These are phyloP conservation scores for Pseudomicrostroma phylloplanum DNA, from an alignment of 1,284 basidiomycete genomes.

Conservation along the genomic window DNA sequence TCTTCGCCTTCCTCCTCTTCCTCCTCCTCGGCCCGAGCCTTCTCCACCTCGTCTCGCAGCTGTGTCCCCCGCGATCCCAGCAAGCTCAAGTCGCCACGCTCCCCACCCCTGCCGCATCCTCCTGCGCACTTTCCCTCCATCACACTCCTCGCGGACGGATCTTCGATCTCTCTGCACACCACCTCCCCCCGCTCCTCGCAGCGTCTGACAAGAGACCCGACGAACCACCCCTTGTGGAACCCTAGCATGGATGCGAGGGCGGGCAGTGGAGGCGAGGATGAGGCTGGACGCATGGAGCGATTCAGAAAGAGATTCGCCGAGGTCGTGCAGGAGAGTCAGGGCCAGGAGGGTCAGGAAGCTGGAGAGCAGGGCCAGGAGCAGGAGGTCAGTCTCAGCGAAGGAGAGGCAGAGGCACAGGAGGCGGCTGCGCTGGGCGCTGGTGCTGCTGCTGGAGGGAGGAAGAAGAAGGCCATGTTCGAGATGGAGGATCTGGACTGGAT, in stretches of 20 bases:
- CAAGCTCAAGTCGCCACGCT: background rate
- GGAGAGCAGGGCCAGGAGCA: background rate
- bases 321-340: constrained; percentile 5
- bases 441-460: background rate
- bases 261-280: constrained; percentile 38
- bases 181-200: constrained; percentile 40
- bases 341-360: constrained; percentile 17
- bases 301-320: constrained; percentile 40
- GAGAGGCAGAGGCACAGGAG: background rate
- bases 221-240: constrained; percentile 50
- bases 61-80: constrained; percentile 9
- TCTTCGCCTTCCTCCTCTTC: constrained; percentile 22
- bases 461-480: constrained; percentile 25
- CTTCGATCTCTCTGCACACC: constrained; percentile 43
- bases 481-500: constrained; percentile 47
- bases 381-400: background rate
- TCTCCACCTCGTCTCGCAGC: constrained; percentile 14
- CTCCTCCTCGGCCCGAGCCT: constrained; percentile 19
- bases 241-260: constrained; percentile 17
- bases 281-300: constrained; percentile 44
- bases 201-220: constrained; percentile 41
- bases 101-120: constrained; percentile 34
- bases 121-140: constrained; percentile 38
- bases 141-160: constrained; percentile 46
- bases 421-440: background rate